Conservation (phyloP, 1,284 basidiomycete genomes). For the Trametes versicolor region DNA sequence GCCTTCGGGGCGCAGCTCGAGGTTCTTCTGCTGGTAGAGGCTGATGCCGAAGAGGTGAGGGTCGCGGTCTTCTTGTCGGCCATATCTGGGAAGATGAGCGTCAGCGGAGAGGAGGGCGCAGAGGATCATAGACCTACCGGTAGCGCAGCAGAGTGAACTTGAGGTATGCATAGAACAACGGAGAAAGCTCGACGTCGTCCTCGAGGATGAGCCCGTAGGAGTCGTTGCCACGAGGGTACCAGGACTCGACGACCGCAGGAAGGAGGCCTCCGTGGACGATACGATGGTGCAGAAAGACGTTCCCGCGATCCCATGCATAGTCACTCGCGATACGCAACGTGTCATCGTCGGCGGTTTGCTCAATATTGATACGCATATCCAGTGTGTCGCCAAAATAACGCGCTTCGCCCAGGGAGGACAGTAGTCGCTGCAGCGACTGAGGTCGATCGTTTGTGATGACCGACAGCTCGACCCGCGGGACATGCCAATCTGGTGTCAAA, state of each 20-base stretch:
- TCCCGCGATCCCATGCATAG: constrained; percentile 69
- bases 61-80: constrained; percentile 49
- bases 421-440: constrained; percentile 71
- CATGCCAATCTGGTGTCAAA: constrained; percentile 70
- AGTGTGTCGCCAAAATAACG: constrained; percentile 76
- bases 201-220: constrained; percentile 83
- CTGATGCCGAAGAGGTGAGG: constrained; percentile 77
- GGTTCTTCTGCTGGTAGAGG: constrained; percentile 84
- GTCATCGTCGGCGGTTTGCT: constrained; percentile 73
- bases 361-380: constrained; percentile 73
- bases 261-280: constrained; percentile 81
- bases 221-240: constrained; percentile 80
- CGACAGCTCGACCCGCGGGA: constrained; percentile 70
- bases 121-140: constrained; percentile 53
- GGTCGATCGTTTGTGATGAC: constrained; percentile 84
- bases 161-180: constrained; percentile 84
- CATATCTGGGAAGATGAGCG: constrained; percentile 58
- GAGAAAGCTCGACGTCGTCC: constrained; percentile 86
- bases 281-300: constrained; percentile 70
- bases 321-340: constrained; percentile 63
- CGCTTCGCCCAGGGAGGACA: constrained; percentile 67
- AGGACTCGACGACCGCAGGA: constrained; percentile 84
- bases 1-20: constrained; percentile 76
- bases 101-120: background rate
- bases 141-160: constrained; percentile 81